phyloP scores from a whole-genome alignment of 257 asterid species.

The Plectranthus barbatus region DNA sequence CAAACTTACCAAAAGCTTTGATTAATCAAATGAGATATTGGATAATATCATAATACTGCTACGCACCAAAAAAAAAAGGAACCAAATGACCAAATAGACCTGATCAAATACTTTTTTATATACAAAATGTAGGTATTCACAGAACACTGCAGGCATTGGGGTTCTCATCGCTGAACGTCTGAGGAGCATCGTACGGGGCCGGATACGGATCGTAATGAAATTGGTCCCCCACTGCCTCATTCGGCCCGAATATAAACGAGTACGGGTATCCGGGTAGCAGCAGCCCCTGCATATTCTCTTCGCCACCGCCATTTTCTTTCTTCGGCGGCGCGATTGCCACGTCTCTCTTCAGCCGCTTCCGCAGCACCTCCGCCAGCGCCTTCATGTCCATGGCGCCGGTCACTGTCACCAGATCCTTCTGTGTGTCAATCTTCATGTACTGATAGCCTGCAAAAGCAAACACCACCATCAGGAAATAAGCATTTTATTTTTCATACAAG shows the following conservation, averaged over 20 bases:
- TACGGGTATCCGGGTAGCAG: constrained; percentile 17
- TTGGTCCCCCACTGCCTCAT: constrained; percentile 24
- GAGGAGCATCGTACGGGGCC: constrained; percentile 28
- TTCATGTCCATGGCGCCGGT: constrained; percentile 82
- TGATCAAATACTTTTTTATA: constrained; percentile 10
- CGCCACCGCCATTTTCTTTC: too few relatives aligned
- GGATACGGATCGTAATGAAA: constrained; percentile 26
- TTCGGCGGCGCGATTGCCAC: constrained; percentile 23
- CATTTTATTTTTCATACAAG: too few relatives aligned
- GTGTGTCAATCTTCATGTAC: too few relatives aligned
- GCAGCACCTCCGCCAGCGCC: constrained; percentile 49
- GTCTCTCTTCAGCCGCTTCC: constrained; percentile 49
- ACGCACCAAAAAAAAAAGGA: background rate
- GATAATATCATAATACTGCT: too few relatives aligned
- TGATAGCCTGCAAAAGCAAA: constrained; percentile 56
- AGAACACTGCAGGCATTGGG: constrained; percentile 36
- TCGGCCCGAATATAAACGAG: constrained; percentile 36
- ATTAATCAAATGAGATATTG: background rate
- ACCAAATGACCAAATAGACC: constrained; percentile 11
- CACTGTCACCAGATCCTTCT: constrained; percentile 65
- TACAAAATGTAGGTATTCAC: constrained; percentile 17
- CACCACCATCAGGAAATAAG: background rate
- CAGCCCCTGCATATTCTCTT: constrained; percentile 14
- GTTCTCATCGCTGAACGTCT: constrained; percentile 38
- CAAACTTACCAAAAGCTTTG: background rate